phyloP scores from a whole-genome alignment of 2,329 filamentous ascomycete genomes.

The Penicillium vulpinum region DNA sequence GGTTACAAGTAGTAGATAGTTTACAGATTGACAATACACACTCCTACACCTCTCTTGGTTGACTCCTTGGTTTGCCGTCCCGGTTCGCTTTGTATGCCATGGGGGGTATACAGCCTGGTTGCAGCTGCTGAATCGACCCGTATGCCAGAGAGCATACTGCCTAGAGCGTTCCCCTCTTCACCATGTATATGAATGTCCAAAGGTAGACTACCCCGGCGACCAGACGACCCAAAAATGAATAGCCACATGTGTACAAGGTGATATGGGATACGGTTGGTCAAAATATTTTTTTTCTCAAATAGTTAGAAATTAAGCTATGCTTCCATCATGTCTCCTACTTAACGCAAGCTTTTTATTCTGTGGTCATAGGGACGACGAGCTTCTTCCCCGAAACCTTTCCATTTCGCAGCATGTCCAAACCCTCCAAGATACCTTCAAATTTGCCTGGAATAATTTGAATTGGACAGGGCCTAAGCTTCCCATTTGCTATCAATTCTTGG shows the following conservation, averaged over 20 bases:
- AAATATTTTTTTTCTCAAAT: not conserved
- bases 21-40: no score
- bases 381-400: conserved; percentile 25
- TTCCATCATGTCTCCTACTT: not conserved
- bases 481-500: conserved; percentile 12
- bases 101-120: no score
- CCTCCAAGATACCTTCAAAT: conserved; percentile 20
- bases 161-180: no score
- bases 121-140: no score
- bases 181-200: no score
- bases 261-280: not conserved
- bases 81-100: no score
- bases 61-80: no score
- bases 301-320: fast-evolving
- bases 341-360: not conserved
- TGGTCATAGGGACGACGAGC: conserved; percentile 13
- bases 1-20: no score
- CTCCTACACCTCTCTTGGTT: no score
- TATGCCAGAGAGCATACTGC: no score
- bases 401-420: conserved; percentile 16
- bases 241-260: not conserved
- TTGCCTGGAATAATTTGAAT: conserved; percentile 10
- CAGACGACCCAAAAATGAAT: not conserved
- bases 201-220: not conserved
- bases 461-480: conserved; percentile 16